Percentiles rank a stretch among this genome's conserved stretches.
phyloP scores from a whole-genome alignment of 768 basidiomycete genomes.

The Pulveroboletus sp. region DNA sequence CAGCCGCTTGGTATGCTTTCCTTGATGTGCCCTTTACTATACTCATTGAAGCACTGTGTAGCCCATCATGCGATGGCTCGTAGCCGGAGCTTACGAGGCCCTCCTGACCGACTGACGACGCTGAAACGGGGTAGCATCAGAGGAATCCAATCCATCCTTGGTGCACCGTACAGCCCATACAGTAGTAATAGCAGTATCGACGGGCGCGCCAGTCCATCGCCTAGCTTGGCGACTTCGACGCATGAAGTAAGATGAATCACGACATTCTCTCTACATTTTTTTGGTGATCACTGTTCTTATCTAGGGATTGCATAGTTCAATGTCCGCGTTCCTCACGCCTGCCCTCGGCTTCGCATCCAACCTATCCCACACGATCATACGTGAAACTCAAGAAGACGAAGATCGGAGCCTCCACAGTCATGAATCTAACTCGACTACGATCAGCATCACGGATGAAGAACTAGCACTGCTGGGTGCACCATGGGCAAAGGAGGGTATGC shows the following conservation, averaged over 20 bases:
- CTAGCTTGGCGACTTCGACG: slow-evolving; percentile 83
- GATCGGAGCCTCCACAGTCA: slow-evolving; percentile 63
- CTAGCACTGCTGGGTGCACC: slow-evolving; percentile 92
- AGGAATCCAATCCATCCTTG: slow-evolving; percentile 77
- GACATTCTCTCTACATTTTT: neutral
- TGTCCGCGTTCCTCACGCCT: slow-evolving; percentile 69
- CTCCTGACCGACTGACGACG: slow-evolving; percentile 65
- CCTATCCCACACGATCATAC: slow-evolving; percentile 92
- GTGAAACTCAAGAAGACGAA: slow-evolving; percentile 88
- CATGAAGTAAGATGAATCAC: slow-evolving; percentile 54
- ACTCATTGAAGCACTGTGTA: slow-evolving; percentile 52
- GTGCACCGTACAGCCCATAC: slow-evolving; percentile 70
- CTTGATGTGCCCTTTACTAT: slow-evolving; percentile 43
- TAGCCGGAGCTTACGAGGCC: slow-evolving; percentile 67
- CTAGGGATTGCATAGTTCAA: slow-evolving; percentile 57
- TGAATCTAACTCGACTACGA: slow-evolving; percentile 61
- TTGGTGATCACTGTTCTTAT: slow-evolving; percentile 9
- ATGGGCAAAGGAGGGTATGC: slow-evolving; percentile 98
- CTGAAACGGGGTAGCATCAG: slow-evolving; percentile 91
- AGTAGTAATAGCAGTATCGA: slow-evolving; percentile 81
- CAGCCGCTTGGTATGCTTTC: slow-evolving; percentile 60
- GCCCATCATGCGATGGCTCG: slow-evolving; percentile 45
- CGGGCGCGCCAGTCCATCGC: slow-evolving; percentile 90
- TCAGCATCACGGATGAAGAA: slow-evolving; percentile 93
- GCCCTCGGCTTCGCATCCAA: slow-evolving; percentile 97